Evolutionary conservation across 2,329 filamentous ascomycete genomes (phyloP), one percentile per base, ranked within the genome.

Genomic region (Trichoderma guizhouense): DNA sequence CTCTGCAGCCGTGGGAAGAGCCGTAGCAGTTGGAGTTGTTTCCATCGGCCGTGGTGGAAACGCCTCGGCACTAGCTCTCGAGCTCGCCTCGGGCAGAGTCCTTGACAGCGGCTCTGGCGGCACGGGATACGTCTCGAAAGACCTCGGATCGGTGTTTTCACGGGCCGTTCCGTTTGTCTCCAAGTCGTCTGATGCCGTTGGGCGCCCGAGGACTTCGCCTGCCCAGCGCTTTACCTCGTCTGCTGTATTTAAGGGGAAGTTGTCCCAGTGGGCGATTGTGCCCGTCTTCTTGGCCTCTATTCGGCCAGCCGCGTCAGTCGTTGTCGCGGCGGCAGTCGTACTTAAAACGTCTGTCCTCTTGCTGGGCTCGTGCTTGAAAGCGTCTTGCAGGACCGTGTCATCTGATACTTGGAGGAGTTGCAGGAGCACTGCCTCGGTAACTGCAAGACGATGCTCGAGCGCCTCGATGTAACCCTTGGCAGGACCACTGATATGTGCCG

Each of bases 151-250:
- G n/a, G 39, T 7, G 14, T 69, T 30, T 51, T 69, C 66, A 21
- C 28, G 57, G 8, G 28, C 21, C n/a, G n/a, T 21, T 18, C 30
- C 30, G 28, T 34, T 53, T 1, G 24, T 24, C 26, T 43, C 7
- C 28, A 69, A 21, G 28, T 18, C 18, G 39, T 47, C 53, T 34
- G 66, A 14, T 43, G 30, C 43, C 1, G 43, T 3, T 43, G 18
- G 14, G n/a, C 28, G 55, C 9, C 66, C 66, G 28, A 69, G 66
- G 39, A 69, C 57, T 36, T 69, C 66, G 39, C 55, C 57, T 28
- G 66, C 66, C 66, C 66, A 69, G 57, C 66, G 66, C 66, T 69
- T 69, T 11, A 69, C 66, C 3, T 69, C 66, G n/a, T 69, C 66
- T 28, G 66, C 66, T 3, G 66, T 69, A 9, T 36, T 61, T 7